phyloP scores from a whole-genome alignment of 495 filamentous ascomycete species.

The Penicillium crystallinum region DNA sequence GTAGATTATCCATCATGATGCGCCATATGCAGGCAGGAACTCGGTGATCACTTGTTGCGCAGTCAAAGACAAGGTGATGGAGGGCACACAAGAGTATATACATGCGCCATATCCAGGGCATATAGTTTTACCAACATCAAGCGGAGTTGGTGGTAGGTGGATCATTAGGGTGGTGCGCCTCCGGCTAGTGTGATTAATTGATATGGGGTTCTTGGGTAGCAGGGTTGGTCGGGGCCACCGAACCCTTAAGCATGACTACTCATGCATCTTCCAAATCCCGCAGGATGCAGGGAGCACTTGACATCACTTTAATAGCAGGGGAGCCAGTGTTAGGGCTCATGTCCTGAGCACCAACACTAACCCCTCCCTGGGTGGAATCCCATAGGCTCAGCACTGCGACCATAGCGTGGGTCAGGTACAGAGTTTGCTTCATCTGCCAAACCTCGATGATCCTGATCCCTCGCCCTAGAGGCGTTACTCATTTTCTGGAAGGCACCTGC shows the following conservation, averaged over 20 bases:
- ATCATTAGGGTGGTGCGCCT: conserved; percentile 22
- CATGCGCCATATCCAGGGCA: conserved; percentile 3
- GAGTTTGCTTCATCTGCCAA: conserved; percentile 22
- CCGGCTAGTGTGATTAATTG: conserved; percentile 12
- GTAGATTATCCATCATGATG: conserved; percentile 8
- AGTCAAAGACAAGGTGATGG: conserved; percentile 3
- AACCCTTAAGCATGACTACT: conserved; percentile 17
- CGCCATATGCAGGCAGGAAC: conserved; percentile 23
- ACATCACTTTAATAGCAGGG: conserved; percentile 24
- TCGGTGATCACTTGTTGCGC: conserved; percentile 16
- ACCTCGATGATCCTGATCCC: not conserved
- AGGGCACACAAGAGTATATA: conserved; percentile 7
- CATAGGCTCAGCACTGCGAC: conserved; percentile 26
- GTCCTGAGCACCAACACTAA: conserved; percentile 20
- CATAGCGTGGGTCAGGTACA: conserved; percentile 23
- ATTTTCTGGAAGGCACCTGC: conserved; percentile 13
- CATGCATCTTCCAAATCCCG: conserved; percentile 21
- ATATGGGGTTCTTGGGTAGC: conserved; percentile 6
- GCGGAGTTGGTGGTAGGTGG: conserved; percentile 30
- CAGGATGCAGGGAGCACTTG: conserved; percentile 25
- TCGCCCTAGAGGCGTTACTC: conserved; percentile 3
- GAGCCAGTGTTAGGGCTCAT: conserved; percentile 12
- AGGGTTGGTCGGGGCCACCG: conserved; percentile 14
- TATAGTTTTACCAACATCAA: conserved; percentile 21
- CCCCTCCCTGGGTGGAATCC: conserved; percentile 18